Percentiles rank a stretch among this genome's conserved stretches.
Conservation (phyloP, 495 filamentous ascomycete species). For the Neurospora discreta region DNA sequence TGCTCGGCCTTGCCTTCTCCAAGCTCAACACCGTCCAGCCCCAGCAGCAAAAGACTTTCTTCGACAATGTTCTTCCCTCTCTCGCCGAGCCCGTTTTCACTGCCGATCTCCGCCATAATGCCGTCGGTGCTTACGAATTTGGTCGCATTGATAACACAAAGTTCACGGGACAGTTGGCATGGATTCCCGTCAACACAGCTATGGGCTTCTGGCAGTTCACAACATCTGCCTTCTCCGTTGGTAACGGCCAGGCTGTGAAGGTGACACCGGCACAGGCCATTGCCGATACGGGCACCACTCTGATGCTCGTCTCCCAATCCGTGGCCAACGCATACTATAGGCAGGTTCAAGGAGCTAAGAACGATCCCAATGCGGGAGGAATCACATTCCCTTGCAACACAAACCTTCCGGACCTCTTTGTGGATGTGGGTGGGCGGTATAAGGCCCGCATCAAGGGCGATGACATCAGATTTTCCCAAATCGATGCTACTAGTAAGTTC, state of each 20-base stretch:
- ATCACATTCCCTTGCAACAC: slow-evolving; percentile 55
- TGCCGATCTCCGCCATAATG: slow-evolving; percentile 51
- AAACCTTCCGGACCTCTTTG: slow-evolving; percentile 49
- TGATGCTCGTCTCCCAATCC: slow-evolving; percentile 55
- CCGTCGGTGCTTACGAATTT: slow-evolving; percentile 64
- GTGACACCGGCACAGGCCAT: slow-evolving; percentile 43
- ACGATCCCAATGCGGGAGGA: slow-evolving; percentile 40
- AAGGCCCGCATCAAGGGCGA: slow-evolving; percentile 55
- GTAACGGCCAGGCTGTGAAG: slow-evolving; percentile 25
- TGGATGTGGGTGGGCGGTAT: slow-evolving; percentile 50
- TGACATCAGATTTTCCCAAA: slow-evolving; percentile 53
- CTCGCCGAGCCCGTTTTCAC: slow-evolving; percentile 65
- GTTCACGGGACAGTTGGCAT: slow-evolving; percentile 53
- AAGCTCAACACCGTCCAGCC: slow-evolving; percentile 63
- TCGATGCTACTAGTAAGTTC: slow-evolving; percentile 36
- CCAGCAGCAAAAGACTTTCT: slow-evolving; percentile 62
- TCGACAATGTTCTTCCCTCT: slow-evolving; percentile 56
- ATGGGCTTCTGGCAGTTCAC: slow-evolving; percentile 70
- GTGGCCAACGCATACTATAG: slow-evolving; percentile 53
- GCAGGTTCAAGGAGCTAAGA: slow-evolving; percentile 44
- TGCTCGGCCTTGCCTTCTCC: slow-evolving; percentile 69
- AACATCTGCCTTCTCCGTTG: slow-evolving; percentile 46
- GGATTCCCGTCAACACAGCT: slow-evolving; percentile 49
- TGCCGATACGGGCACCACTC: slow-evolving; percentile 63
- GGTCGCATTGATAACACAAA: slow-evolving; percentile 56